Evolutionary conservation across 106 monocot species (phyloP).

Genomic region (Cymbidium sinense): DNA sequence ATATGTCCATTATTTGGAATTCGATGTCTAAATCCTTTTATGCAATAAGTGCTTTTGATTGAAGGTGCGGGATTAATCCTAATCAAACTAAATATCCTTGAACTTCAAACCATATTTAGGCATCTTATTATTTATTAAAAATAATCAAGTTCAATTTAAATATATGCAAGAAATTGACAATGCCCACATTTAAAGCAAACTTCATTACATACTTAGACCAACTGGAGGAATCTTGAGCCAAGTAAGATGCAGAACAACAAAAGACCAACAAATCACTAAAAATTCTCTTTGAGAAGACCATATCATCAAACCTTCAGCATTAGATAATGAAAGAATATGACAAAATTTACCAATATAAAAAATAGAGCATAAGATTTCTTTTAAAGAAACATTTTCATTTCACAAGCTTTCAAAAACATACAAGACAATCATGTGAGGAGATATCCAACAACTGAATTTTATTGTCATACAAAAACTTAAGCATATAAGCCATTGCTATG

Average conservation of each 20-base stretch:
- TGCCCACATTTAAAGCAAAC: not conserved
- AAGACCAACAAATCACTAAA: not conserved
- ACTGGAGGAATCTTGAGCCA: not conserved
- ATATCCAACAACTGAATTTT: not conserved
- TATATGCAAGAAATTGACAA: not conserved
- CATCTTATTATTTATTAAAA: not conserved
- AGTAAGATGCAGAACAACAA: not conserved
- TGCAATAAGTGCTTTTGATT: not conserved
- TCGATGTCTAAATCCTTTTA: not conserved
- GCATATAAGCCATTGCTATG: not conserved
- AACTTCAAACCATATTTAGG: not conserved
- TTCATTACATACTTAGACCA: not conserved
- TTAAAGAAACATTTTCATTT: not conserved
- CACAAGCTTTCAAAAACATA: not conserved
- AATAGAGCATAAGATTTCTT: not conserved
- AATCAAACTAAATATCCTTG: not conserved
- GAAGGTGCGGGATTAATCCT: not conserved
- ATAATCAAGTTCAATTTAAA: not conserved
- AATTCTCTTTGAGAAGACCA: not conserved
- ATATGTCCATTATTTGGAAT: not conserved
- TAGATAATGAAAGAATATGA: not conserved
- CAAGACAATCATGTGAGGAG: not conserved
- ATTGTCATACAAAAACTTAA: not conserved
- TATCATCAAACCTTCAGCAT: not conserved
- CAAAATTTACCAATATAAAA: not conserved